Conservation (phyloP, 2,329 filamentous ascomycete species). For the Botrytis elliptica region DNA sequence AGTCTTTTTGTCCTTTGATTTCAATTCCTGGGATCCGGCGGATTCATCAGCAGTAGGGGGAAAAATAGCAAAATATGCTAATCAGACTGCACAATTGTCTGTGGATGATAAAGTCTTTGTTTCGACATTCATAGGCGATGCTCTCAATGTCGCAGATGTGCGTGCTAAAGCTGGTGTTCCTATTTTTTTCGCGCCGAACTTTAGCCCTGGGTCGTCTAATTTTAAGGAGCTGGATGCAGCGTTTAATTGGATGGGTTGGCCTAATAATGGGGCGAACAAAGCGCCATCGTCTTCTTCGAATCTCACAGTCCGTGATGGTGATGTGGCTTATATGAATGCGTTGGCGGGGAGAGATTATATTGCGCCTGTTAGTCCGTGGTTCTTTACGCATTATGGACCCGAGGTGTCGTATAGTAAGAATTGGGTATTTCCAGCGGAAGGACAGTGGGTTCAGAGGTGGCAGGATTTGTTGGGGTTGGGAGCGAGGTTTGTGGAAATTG, state of each 20-base stretch:
- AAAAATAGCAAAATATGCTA: conserved; percentile 36
- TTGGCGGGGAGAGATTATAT: conserved; percentile 8
- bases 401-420: conserved; percentile 22
- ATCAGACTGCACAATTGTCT: conserved; percentile 39
- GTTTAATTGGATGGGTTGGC: conserved; percentile 21
- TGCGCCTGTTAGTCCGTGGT: conserved; percentile 18
- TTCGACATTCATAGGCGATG: conserved; percentile 53
- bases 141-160: conserved; percentile 42
- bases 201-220: neutral
- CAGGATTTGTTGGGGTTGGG: neutral
- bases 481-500: conserved; percentile 11
- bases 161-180: conserved; percentile 33
- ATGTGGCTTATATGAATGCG: neutral
- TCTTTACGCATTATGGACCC: conserved; percentile 14
- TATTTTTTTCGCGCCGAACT: conserved; percentile 25
- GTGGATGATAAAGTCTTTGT: conserved; percentile 41
- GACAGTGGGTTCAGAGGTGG: conserved; percentile 14
- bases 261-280: conserved; percentile 18
- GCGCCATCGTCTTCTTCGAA: neutral
- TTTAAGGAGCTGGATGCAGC: conserved; percentile 15
- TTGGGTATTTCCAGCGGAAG: conserved; percentile 18
- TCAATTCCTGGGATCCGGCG: conserved; percentile 25
- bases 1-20: conserved; percentile 41
- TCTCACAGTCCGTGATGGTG: conserved; percentile 1
- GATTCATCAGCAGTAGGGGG: conserved; percentile 27